Conservation (phyloP, 2,329 filamentous ascomycete genomes). For the Colletotrichum orchidophilum region DNA sequence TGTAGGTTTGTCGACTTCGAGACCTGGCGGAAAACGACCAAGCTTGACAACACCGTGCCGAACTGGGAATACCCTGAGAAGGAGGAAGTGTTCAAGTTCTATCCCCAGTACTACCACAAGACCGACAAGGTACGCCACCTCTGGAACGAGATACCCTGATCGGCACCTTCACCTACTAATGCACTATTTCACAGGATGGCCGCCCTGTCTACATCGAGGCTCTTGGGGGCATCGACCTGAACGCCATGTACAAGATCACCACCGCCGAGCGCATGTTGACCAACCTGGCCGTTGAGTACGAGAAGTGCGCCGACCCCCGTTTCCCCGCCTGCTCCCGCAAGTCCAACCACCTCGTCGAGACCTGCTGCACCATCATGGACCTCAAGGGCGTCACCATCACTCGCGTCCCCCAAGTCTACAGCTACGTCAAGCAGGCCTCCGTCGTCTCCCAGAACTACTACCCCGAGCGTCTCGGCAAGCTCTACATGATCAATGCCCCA, state of each 20-base stretch:
- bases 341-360: constrained; percentile 88
- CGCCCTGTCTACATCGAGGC: constrained; percentile 98
- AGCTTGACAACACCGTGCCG: constrained; percentile 82
- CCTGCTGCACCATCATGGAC: constrained; percentile 98
- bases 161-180: not conserved
- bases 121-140: constrained; percentile 74
- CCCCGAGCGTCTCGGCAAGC: constrained; percentile 92
- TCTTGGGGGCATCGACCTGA: constrained; percentile 91
- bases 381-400: constrained; percentile 90
- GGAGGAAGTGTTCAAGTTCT: constrained; percentile 84
- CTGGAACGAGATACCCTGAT: not conserved
- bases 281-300: constrained; percentile 97
- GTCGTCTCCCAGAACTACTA: constrained; percentile 98
- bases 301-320: constrained; percentile 92
- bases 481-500: constrained; percentile 97
- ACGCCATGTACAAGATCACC: constrained; percentile 91
- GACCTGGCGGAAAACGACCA: constrained; percentile 88
- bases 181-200: constrained; percentile 73
- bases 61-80: constrained; percentile 92
- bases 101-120: constrained; percentile 99
- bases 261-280: constrained; percentile 92
- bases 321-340: constrained; percentile 96
- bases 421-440: constrained; percentile 86
- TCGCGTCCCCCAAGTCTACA: constrained; percentile 85
- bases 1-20: constrained; percentile 89